phyloP scores from a whole-genome alignment of 129 eudicot species.

The Arctium minus region DNA sequence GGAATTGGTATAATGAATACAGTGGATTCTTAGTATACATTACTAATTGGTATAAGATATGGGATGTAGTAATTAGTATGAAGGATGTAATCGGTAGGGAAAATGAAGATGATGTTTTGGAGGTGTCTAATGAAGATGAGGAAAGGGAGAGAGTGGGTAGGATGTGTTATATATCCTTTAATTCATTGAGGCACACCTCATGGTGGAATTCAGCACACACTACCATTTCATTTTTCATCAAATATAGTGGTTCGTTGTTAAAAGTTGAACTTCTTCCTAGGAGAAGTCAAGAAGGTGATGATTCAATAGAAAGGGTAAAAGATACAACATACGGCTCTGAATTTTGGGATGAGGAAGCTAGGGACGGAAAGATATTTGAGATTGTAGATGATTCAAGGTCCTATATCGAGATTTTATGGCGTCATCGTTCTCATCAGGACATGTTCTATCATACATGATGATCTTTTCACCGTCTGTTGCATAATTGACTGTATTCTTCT shows the following conservation, averaged over 20 bases:
- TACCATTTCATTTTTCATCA: no score
- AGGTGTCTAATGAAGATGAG: background rate
- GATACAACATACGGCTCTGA: background rate
- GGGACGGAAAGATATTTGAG: background rate
- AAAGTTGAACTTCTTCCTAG: no score
- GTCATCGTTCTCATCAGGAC: no score
- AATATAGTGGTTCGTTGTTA: no score
- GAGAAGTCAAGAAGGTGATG: background rate
- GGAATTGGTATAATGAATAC: background rate
- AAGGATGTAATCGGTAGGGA: background rate
- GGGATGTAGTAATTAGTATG: background rate
- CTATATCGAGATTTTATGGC: conserved; percentile 2
- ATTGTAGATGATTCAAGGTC: background rate
- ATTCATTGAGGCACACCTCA: background rate
- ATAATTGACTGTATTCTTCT: no score
- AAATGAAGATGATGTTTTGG: background rate
- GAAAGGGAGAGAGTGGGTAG: background rate
- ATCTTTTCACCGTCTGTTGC: no score
- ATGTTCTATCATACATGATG: no score
- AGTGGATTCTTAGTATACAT: conserved; percentile 6
- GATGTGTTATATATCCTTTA: background rate
- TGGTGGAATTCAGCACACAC: background rate
- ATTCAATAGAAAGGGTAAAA: background rate
- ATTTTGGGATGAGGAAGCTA: background rate
- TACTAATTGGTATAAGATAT: background rate